phyloP scores from a whole-genome alignment of 345 rosid species.

The Pistacia integerrima region DNA sequence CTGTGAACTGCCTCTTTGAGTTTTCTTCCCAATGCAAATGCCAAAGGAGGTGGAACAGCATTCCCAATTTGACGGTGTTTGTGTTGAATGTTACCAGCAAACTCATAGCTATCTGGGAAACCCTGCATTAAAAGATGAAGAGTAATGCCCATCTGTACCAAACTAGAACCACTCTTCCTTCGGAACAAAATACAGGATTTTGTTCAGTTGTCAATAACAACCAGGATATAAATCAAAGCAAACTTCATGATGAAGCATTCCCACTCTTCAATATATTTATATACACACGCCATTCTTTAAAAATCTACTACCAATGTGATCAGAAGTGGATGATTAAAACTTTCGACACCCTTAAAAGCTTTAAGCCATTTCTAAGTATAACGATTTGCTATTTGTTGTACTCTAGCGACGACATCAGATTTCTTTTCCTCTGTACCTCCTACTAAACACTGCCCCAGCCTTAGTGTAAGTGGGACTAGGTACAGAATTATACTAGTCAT shows the following conservation, averaged over 20 bases:
- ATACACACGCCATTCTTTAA: not conserved
- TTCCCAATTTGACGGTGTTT: conserved; percentile 90
- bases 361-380: not conserved
- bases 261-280: too few relatives aligned
- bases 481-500: not conserved
- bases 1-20: conserved; percentile 69
- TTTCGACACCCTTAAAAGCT: not conserved
- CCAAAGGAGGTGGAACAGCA: conserved; percentile 92
- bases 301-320: not conserved
- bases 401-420: not conserved
- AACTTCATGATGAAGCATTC: too few relatives aligned
- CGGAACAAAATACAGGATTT: not conserved
- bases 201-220: not conserved
- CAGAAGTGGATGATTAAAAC: not conserved
- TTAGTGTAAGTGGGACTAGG: not conserved
- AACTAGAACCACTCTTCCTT: not conserved
- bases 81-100: conserved; percentile 58
- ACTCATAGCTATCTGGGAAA: conserved; percentile 74
- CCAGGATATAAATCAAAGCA: not conserved
- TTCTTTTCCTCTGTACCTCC: not conserved
- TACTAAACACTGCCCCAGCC: not conserved
- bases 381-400: not conserved
- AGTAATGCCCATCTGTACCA: not conserved
- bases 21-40: conserved; percentile 77
- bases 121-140: conserved; percentile 48